phyloP scores from a whole-genome alignment of 2,329 filamentous ascomycete species.

The Cercospora sp. region DNA sequence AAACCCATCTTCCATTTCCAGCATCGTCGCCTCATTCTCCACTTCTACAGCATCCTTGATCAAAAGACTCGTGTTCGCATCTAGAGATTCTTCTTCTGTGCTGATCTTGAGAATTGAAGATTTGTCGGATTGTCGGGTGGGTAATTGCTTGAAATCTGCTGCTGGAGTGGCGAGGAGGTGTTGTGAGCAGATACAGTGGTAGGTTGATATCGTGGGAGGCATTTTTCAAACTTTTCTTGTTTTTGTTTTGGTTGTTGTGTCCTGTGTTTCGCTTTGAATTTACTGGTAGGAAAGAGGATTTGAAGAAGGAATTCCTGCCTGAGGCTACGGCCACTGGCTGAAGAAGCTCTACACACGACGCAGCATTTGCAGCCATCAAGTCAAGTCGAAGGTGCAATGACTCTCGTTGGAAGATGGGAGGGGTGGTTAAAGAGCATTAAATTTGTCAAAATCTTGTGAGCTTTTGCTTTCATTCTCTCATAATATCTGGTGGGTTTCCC shows the following conservation, averaged over 20 bases:
- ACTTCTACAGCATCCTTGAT: constrained; percentile 17
- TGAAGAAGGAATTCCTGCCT: neutral
- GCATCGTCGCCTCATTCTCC: constrained; percentile 25
- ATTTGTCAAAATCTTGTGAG: neutral
- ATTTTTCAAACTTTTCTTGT: neutral
- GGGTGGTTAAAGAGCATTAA: neutral
- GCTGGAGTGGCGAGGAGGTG: constrained; percentile 63
- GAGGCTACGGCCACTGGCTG: neutral
- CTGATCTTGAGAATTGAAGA: constrained; percentile 59
- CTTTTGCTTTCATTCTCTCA: constrained; percentile 1
- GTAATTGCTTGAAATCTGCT: constrained; percentile 53
- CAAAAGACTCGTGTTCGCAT: constrained; percentile 26
- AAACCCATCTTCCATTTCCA: constrained; percentile 57
- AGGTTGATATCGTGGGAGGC: constrained; percentile 41
- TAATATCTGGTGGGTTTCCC: neutral
- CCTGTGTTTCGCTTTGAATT: neutral
- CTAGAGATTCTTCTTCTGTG: constrained; percentile 22
- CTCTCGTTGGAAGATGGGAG: neutral
- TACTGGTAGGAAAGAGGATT: neutral
- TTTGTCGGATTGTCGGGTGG: constrained; percentile 55
- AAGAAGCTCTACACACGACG: neutral
- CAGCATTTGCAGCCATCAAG: neutral
- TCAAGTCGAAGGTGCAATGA: neutral
- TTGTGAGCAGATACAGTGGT: constrained; percentile 67
- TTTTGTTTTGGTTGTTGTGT: neutral